Evolutionary conservation across 345 rosid genomes (phyloP).

Genomic region (Dipteronia dyeriana): DNA sequence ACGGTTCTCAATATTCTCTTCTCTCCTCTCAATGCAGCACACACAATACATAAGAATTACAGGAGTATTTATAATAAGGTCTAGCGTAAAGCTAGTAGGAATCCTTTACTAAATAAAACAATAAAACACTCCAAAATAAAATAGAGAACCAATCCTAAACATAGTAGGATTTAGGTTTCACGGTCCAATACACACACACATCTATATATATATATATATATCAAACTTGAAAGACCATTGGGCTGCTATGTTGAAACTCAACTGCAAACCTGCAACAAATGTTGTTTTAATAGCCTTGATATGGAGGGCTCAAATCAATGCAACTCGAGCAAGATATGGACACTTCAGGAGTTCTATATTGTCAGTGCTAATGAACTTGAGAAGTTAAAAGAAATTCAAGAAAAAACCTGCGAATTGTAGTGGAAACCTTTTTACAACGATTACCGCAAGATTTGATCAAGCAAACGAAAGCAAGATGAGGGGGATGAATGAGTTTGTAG

Average conservation of each 20-base stretch:
- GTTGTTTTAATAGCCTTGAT: neutral
- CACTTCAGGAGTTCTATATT: neutral
- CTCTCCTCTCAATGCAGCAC: too few species aligned
- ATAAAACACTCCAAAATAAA: too few species aligned
- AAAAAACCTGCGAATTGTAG: neutral
- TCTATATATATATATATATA: too few species aligned
- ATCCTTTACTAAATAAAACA: too few species aligned
- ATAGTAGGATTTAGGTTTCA: too few species aligned
- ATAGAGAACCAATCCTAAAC: too few species aligned
- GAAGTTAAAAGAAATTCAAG: neutral
- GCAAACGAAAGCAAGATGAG: neutral
- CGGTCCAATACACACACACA: too few species aligned
- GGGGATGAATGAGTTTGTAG: neutral
- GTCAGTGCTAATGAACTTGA: neutral
- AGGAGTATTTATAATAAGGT: too few species aligned
- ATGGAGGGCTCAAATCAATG: neutral
- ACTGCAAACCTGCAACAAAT: neutral
- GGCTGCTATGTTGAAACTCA: neutral
- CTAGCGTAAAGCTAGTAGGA: too few species aligned
- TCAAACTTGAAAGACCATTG: neutral
- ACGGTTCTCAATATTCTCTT: too few species aligned
- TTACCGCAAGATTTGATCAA: neutral
- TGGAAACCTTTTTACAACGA: neutral
- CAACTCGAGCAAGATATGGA: neutral
- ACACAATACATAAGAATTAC: too few species aligned